Conservation (phyloP, 345 rosid species). For the Brassica napus region DNA sequence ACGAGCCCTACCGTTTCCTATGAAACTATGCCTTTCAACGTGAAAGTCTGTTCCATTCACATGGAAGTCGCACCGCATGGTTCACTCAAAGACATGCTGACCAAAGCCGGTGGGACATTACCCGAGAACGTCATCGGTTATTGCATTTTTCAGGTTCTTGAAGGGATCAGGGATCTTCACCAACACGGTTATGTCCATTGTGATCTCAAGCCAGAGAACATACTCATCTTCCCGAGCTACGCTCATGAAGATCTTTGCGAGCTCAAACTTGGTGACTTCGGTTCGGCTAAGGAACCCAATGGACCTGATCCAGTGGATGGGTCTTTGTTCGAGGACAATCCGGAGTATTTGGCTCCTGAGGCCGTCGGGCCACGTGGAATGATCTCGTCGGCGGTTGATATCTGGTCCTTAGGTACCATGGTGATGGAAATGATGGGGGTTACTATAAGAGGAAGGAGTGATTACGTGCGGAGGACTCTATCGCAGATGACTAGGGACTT, state of each 20-base stretch:
- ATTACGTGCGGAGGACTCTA: not conserved
- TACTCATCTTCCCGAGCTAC: no score
- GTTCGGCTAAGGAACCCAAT: no score
- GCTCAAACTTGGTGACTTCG: no score
- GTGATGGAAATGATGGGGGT: no score
- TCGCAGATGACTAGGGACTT: not conserved
- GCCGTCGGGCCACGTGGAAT: no score
- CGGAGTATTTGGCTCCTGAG: no score
- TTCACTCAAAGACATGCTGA: conserved; percentile 6
- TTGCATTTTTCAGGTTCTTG: not conserved
- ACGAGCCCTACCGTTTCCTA: not conserved
- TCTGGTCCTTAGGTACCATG: no score
- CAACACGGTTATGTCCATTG: not conserved
- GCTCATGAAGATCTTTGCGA: no score
- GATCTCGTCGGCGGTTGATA: no score
- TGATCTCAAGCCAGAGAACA: not conserved
- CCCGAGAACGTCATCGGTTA: not conserved
- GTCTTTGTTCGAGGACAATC: no score
- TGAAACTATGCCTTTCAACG: conserved; percentile 17
- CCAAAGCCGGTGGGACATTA: conserved; percentile 1
- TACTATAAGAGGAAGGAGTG: not conserved
- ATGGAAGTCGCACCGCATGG: conserved; percentile 32
- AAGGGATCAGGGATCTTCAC: conserved; percentile 18
- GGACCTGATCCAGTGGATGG: no score
- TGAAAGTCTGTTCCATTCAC: conserved; percentile 9